Evolutionary conservation across 345 rosid genomes (phyloP), one percentile per base, ranked within the genome.

Genomic region (Sonneratia caseolaris): DNA sequence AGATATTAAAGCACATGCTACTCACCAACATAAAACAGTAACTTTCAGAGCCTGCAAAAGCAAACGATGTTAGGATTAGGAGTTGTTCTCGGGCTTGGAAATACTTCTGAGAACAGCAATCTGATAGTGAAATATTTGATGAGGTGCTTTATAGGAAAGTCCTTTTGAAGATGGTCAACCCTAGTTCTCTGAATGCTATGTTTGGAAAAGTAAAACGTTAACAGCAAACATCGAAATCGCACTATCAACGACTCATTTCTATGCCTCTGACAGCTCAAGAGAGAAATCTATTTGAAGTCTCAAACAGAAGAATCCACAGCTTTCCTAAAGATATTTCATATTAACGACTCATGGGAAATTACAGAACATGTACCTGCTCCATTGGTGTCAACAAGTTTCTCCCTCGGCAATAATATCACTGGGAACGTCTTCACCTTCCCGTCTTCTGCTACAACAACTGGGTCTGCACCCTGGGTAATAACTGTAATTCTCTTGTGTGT

Each of bases 381-480:
- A 42, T 95, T 95, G 72, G 98, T 95, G 74, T 95, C 99, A 75
- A 95, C 94, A 2, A 92, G 84, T 77, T 95, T 95, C 81, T 92
- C 98, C 77, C 92, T 87, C 3, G 98, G 93, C 72, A 95, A 82
- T 73, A 53, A 78, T 68, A 88, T 84, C 43, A 92, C 97, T 65
- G 98, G 97, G 81, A 84, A 90, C 35, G 72, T 71, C 79, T 80
- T 92, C 79, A 87, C 92, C 79, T 92, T 92, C 77, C 99, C 97
- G 82, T 95, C 96, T 84, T 95, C 92, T 0, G 97, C 97, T 56
- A 95, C 89, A 51, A 92, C 94, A 19, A 92, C 96, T 0, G 98
- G 99, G 73, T 95, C 98, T 37, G 98, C 88, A 32, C 98, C 99
- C 79, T 95, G 98, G 53, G 99, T 95, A 35, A 95, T 95, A 71